Percentiles rank a stretch among this genome's conserved stretches.
Evolutionary conservation across 495 filamentous ascomycete species (phyloP).

Genomic region (Xylaria scruposa): DNA sequence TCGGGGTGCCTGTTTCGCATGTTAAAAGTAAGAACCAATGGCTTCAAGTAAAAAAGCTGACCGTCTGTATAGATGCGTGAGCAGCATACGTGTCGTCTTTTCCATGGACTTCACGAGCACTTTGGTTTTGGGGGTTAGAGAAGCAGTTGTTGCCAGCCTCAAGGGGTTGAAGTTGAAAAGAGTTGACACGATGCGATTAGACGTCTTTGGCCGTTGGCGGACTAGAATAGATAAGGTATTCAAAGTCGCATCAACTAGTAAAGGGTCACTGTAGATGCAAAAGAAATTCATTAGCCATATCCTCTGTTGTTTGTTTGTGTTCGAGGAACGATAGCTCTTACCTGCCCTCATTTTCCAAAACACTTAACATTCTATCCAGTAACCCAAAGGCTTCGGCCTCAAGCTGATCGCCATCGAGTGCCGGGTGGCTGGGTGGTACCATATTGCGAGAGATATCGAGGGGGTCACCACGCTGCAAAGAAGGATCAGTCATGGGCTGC

Average conservation of each 20-base stretch:
- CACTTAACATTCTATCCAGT: conserved; percentile 84
- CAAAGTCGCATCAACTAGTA: conserved; percentile 90
- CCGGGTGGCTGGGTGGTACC: conserved; percentile 80
- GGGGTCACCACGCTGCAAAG: conserved; percentile 72
- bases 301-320: background rate
- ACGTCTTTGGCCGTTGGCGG: conserved; percentile 77
- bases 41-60: conserved; percentile 43
- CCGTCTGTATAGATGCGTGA: conserved; percentile 81
- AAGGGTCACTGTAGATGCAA: conserved; percentile 68
- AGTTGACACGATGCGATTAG: conserved; percentile 82
- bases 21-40: conserved; percentile 27
- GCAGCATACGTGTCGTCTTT: conserved; percentile 81
- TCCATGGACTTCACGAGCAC: conserved; percentile 92
- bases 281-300: conserved; percentile 21
- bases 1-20: conserved; percentile 66
- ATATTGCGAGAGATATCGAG: conserved; percentile 87
- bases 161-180: conserved; percentile 93
- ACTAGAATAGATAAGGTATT: conserved; percentile 84
- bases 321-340: conserved; percentile 46
- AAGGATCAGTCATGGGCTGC: conserved; percentile 38
- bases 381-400: conserved; percentile 92
- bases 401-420: conserved; percentile 77
- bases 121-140: conserved; percentile 77
- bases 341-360: conserved; percentile 86
- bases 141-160: conserved; percentile 69